Conservation (phyloP, 225 moss, liverwort and hornwort genomes). For the Pseudisothecium myosuroides region DNA sequence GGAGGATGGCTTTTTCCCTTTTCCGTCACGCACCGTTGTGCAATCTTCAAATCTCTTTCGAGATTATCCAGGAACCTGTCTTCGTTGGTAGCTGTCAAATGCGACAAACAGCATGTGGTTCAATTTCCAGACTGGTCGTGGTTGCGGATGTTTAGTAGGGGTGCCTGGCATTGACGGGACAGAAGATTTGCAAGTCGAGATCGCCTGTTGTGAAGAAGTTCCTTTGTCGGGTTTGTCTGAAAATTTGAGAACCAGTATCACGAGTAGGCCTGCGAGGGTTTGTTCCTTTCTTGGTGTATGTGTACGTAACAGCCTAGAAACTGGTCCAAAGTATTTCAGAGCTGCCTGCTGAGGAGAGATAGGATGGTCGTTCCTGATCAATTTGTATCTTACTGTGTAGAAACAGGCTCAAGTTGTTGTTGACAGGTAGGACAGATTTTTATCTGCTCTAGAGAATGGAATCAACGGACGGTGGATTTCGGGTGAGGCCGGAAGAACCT, state of each 20-base stretch:
- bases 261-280: background rate
- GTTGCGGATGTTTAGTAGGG: background rate
- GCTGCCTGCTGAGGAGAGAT: constrained; percentile 2
- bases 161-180: background rate
- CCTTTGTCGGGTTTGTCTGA: constrained; percentile 5
- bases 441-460: constrained; percentile 7
- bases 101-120: background rate
- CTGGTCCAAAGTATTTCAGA: background rate
- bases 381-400: constrained; percentile 38
- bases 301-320: background rate
- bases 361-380: constrained; percentile 6
- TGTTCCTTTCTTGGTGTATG: background rate
- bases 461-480: constrained; percentile 4
- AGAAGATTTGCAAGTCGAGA: constrained; percentile 14
- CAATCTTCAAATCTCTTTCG: constrained; percentile 4
- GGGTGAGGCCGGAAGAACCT: constrained; percentile 10
- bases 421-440: constrained; percentile 18
- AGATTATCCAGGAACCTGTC: background rate
- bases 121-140: background rate
- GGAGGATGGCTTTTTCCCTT: background rate
- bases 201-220: background rate
- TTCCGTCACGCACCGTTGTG: background rate
- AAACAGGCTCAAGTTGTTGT: constrained; percentile 33
- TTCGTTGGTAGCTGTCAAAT: background rate
- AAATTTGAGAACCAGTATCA: background rate